Evolutionary conservation across 129 eudicot genomes (phyloP).

Genomic region (sunflower (Helianthus annuus)): HanXRQr2.0-SUNRISE NC_035435.2:78484380-78484879

Average conservation of each 20-base stretch:
- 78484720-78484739: slow-evolving; percentile 70
- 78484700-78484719: slow-evolving; percentile 78
- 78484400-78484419: no score
- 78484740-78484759: slow-evolving; percentile 74
- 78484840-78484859: slow-evolving; percentile 57
- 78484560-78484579: slow-evolving; percentile 62
- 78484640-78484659: slow-evolving; percentile 57
- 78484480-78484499: slow-evolving; percentile 13
- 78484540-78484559: slow-evolving; percentile 40
- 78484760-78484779: slow-evolving; percentile 59
- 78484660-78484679: slow-evolving; percentile 56
- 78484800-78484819: slow-evolving; percentile 14
- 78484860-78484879: slow-evolving; percentile 64
- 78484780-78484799: background rate
- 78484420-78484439: no score
- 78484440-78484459: slow-evolving; percentile 21
- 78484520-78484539: slow-evolving; percentile 12
- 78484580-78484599: slow-evolving; percentile 66
- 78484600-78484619: slow-evolving; percentile 70
- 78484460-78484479: slow-evolving; percentile 12
- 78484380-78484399: background rate
- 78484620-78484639: slow-evolving; percentile 68
- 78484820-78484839: slow-evolving; percentile 48
- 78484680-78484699: slow-evolving; percentile 60
- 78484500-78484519: slow-evolving; percentile 41